Conservation (phyloP, 495 filamentous ascomycete genomes). For the Annulohypoxylon nitens region DNA sequence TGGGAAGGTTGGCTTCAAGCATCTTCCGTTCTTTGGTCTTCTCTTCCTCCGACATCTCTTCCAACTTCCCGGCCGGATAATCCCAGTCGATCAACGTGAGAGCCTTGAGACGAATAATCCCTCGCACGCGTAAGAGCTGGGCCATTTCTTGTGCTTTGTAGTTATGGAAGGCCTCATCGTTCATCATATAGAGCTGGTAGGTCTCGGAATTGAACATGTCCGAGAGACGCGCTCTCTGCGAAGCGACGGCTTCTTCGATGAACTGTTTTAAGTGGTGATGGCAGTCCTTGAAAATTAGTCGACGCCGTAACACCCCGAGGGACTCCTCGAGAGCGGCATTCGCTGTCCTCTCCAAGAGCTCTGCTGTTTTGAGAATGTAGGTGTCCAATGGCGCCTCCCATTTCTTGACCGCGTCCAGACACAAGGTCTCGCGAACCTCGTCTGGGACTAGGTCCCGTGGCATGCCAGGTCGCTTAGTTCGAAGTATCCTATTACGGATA, state of each 20-base stretch:
- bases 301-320: slow-evolving; percentile 54
- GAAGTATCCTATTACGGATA: slow-evolving; percentile 54
- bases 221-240: slow-evolving; percentile 47
- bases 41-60: slow-evolving; percentile 59
- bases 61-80: slow-evolving; percentile 25
- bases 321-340: slow-evolving; percentile 51
- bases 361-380: slow-evolving; percentile 55
- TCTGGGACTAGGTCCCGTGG: slow-evolving; percentile 57
- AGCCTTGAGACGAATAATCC: slow-evolving; percentile 55
- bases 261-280: slow-evolving; percentile 51
- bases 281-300: slow-evolving; percentile 57
- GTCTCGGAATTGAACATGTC: slow-evolving; percentile 57
- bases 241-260: slow-evolving; percentile 47
- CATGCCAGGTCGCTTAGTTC: slow-evolving; percentile 58
- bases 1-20: slow-evolving; percentile 48
- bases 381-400: slow-evolving; percentile 54
- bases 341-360: slow-evolving; percentile 50
- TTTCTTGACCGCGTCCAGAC: slow-evolving; percentile 51
- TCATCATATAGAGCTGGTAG: slow-evolving; percentile 58
- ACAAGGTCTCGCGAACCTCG: slow-evolving; percentile 58
- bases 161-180: slow-evolving; percentile 54
- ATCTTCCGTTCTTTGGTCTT: slow-evolving; percentile 40
- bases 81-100: slow-evolving; percentile 51
- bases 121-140: slow-evolving; percentile 50
- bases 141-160: slow-evolving; percentile 55